A percentile compares a stretch with the other conserved stretches of the same genome.
These are phyloP conservation scores for Acanthamoeba lenticulata DNA, from an alignment of 208 protist genomes.

Conservation along the genomic window DNA sequence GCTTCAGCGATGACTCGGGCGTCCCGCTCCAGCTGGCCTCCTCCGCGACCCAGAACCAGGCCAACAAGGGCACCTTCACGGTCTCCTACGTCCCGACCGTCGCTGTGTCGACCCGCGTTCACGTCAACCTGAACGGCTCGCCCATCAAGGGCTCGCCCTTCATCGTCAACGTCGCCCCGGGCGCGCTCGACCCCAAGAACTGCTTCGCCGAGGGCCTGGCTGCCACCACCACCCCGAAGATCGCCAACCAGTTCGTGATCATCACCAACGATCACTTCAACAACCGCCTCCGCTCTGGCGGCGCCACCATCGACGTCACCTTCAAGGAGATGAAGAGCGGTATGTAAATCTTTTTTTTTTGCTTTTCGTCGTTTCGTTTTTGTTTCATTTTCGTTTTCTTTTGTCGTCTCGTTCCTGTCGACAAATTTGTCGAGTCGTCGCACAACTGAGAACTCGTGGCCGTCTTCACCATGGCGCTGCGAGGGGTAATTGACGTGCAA, in stretches of 20 bases:
- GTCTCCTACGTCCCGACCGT: constrained; percentile 7
- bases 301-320: neutral
- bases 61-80: neutral
- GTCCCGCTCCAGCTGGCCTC: neutral
- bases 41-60: neutral
- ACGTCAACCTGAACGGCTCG: neutral
- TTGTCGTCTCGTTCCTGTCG: neutral
- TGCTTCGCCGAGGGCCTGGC: neutral
- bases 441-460: constrained; percentile 1
- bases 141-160: constrained; percentile 42
- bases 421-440: neutral
- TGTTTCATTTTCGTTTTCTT: neutral
- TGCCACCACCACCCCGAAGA: neutral
- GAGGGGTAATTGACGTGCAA: constrained; percentile 24
- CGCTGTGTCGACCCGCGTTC: neutral
- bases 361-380: neutral
- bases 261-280: constrained; percentile 37
- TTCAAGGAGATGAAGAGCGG: constrained; percentile 49
- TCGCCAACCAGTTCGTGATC: neutral
- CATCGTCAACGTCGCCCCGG: neutral
- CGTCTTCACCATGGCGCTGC: neutral
- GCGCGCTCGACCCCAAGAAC: neutral
- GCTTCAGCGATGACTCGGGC: constrained; percentile 29
- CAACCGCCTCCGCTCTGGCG: neutral
- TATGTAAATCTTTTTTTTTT: neutral